phyloP scores from a whole-genome alignment of 2,329 filamentous ascomycete species.

The Lachnellula cervina region DNA sequence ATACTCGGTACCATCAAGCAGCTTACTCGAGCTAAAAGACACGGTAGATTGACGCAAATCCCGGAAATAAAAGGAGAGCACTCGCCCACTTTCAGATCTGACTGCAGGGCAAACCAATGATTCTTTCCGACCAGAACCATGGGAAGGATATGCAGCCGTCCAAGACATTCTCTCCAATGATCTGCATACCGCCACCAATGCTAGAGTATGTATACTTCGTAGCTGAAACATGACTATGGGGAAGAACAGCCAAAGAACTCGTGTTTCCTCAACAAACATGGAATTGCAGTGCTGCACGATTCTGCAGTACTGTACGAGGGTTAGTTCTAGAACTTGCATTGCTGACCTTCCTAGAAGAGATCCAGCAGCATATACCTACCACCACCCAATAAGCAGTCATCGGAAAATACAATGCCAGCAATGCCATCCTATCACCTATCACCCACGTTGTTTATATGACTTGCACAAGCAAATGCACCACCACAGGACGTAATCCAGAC shows the following conservation, averaged over 20 bases:
- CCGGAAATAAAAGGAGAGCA: neutral
- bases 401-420: neutral
- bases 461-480: neutral
- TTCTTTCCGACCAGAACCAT: no score
- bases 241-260: no score
- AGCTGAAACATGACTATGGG: no score
- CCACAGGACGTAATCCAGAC: neutral
- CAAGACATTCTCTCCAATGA: neutral
- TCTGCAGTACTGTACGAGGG: neutral
- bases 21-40: neutral
- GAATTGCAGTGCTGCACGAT: no score
- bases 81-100: no score
- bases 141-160: no score
- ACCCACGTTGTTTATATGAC: slow-evolving; percentile 9
- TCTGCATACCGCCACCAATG: neutral
- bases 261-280: no score
- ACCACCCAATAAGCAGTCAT: neutral
- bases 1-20: neutral
- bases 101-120: no score
- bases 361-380: neutral
- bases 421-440: slow-evolving; percentile 10
- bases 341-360: neutral
- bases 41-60: neutral
- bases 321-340: neutral
- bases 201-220: neutral